Conservation (phyloP, 2,329 filamentous ascomycete genomes). For the Penicillium sp. region DNA sequence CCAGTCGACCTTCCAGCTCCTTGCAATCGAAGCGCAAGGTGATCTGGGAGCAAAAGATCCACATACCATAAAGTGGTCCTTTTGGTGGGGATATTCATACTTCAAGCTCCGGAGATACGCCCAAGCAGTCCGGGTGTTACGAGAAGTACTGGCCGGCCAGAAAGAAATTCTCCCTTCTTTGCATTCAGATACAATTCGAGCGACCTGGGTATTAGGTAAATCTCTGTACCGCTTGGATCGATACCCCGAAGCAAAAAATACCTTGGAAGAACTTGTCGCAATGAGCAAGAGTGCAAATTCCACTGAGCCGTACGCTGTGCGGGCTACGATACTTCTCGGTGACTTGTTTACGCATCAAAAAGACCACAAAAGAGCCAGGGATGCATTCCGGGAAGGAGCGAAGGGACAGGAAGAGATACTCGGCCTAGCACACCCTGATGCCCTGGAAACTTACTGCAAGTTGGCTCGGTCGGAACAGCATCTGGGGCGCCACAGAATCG, state of each 20-base stretch:
- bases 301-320: neutral
- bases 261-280: neutral
- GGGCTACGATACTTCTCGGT: neutral
- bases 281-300: neutral
- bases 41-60: neutral
- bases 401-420: neutral
- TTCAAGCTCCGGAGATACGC: neutral
- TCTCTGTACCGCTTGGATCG: neutral
- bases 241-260: neutral
- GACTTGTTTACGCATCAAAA: neutral
- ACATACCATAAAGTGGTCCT: neutral
- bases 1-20: neutral
- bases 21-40: neutral
- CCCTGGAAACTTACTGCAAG: neutral
- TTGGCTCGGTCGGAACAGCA: neutral
- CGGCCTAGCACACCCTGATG: neutral
- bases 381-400: neutral
- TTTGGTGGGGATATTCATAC: neutral
- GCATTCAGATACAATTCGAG: neutral
- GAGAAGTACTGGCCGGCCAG: neutral
- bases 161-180: neutral
- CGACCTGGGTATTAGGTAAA: neutral
- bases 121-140: neutral
- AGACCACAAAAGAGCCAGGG: neutral
- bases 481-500: neutral